Evolutionary conservation across 306 rosid species (phyloP).

Genomic region (Alnus glutinosa): DNA sequence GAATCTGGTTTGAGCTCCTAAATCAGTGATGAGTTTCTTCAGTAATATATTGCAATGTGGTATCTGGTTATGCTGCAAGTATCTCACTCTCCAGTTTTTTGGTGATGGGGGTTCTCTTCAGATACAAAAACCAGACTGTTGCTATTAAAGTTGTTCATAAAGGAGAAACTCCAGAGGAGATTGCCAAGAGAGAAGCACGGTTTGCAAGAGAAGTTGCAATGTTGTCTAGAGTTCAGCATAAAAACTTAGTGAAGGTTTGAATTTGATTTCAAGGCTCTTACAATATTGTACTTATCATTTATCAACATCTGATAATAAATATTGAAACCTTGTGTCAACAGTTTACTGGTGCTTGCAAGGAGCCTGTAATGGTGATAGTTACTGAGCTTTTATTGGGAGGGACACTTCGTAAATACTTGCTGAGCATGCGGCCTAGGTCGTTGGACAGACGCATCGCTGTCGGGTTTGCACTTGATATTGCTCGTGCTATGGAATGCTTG

Average conservation of each 20-base stretch:
- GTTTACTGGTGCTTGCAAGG: constrained; percentile 96
- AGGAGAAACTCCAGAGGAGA: constrained; percentile 80
- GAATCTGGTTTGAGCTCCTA: constrained; percentile 23
- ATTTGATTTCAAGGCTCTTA: constrained; percentile 29
- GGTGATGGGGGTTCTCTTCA: constrained; percentile 37
- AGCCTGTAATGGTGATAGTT: constrained; percentile 90
- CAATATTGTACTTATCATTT: constrained; percentile 22
- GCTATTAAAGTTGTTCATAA: constrained; percentile 81
- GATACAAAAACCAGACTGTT: constrained; percentile 82
- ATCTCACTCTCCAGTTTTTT: constrained; percentile 20
- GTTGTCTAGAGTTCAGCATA: constrained; percentile 90
- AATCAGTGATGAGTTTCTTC: constrained; percentile 16
- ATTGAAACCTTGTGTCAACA: constrained; percentile 43
- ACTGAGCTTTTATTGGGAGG: constrained; percentile 91
- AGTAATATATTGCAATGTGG: constrained; percentile 9
- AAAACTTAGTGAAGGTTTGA: constrained; percentile 90
- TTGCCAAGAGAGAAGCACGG: constrained; percentile 67
- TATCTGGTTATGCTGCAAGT: constrained; percentile 19
- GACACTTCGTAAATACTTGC: constrained; percentile 79
- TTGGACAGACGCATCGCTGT: constrained; percentile 76
- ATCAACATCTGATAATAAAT: constrained; percentile 31
- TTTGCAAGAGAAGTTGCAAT: constrained; percentile 91
- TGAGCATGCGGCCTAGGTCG: constrained; percentile 78
- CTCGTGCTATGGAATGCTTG: constrained; percentile 95
- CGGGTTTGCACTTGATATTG: constrained; percentile 85